Evolutionary conservation across 345 rosid species (phyloP), one percentile per base, ranked within the genome.

Genomic region (Eucalyptus curtisii): DNA sequence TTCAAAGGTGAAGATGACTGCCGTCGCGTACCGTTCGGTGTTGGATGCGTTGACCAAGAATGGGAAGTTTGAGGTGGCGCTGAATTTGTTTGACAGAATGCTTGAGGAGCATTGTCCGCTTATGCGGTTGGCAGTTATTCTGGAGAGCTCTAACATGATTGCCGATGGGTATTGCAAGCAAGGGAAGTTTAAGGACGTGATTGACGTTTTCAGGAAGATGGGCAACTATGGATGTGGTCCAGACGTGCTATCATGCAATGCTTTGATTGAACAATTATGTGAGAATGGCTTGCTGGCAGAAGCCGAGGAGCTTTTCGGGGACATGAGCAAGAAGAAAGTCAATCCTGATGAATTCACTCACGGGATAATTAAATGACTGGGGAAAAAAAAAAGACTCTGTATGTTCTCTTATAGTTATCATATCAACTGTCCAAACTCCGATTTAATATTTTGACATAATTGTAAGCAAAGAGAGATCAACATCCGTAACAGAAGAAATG

Each of bases 291-390:
- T 95, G 95, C 88, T 97, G 92, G 91, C 87, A 8, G 96, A 96
- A 88, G 99, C 98, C 1, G 96, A 96, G 92, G 94, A 91, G 90
- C 92, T 97, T 81, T 96, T 90, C 44, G 91, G 93, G 61, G 98
- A 95, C 89, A 97, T 97, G 99, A 94, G 92, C 4, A 96, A 93
- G 89, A 95, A 95, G 90, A 94, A 95, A 68, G 98, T 95, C 90
- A 96, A 91, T 89, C 97, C 99, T 2, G 99, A 97, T 90, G 99
- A 97, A 92, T 95, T 93, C 91, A 95, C 99, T 49, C 37, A 50
- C 33, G 66, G 61, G 47, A 76, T 20, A 76, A 76, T 24, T 19
- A 37, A 76, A 19, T 25, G 45, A 37, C 82, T 76, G 27, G 82
- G 27, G 8, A 2, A 50, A 16, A 52, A 22, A 37, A 76, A 76